phyloP scores from a whole-genome alignment of 2,329 filamentous ascomycete genomes.

The Fusarium incarnatum region DNA sequence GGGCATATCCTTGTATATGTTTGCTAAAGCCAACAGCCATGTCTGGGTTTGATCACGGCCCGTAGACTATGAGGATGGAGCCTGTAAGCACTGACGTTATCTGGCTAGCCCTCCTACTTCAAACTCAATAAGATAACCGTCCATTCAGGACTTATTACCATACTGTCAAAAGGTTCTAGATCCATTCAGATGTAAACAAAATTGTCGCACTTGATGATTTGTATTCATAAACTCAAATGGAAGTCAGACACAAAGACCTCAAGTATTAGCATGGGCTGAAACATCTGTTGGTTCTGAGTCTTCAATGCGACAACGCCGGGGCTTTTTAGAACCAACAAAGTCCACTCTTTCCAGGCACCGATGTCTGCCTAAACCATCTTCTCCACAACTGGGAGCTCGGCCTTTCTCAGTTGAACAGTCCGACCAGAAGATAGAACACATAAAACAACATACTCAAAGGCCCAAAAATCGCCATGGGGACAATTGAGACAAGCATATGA shows the following conservation, averaged over 20 bases:
- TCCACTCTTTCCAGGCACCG: not conserved
- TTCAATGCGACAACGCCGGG: not conserved
- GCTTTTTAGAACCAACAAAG: not conserved
- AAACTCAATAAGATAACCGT: too few relatives aligned
- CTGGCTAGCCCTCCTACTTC: too few relatives aligned
- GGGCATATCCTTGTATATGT: not conserved
- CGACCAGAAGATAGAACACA: not conserved
- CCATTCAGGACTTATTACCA: too few relatives aligned
- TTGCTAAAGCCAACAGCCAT: not conserved
- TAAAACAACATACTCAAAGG: rapidly evolving
- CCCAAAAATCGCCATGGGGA: not conserved
- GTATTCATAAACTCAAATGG: not conserved
- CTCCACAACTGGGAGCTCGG: too few relatives aligned
- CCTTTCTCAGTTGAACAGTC: not conserved
- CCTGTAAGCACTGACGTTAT: too few relatives aligned
- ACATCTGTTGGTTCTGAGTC: not conserved
- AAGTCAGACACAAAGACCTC: too few relatives aligned
- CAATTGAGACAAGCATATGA: not conserved
- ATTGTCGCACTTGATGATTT: too few relatives aligned
- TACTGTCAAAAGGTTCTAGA: too few relatives aligned
- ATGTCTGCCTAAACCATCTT: not conserved
- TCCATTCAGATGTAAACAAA: too few relatives aligned
- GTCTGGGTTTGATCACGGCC: too few relatives aligned
- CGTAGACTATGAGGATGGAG: too few relatives aligned
- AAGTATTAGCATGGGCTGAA: not conserved